These are phyloP conservation scores for Suillus weaverae DNA, from an alignment of 768 basidiomycete species.

Conservation along the genomic window DNA sequence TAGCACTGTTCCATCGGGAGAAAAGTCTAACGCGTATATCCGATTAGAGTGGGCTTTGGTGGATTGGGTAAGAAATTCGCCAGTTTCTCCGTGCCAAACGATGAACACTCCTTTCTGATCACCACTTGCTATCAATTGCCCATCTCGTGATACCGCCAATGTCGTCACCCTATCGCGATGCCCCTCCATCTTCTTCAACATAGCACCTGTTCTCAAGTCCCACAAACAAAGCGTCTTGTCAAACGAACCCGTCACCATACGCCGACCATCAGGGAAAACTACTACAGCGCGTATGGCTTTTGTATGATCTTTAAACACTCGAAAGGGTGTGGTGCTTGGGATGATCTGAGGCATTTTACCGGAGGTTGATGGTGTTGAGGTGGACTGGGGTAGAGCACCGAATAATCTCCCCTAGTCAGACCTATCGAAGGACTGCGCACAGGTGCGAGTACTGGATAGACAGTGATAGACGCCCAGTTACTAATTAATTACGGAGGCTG, in stretches of 20 bases:
- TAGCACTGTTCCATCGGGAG: neutral
- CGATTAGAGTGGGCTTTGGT: neutral
- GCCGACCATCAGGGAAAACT: neutral
- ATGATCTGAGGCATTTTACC: neutral
- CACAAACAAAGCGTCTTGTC: neutral
- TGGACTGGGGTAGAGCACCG: neutral
- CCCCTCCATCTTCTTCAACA: constrained; percentile 23
- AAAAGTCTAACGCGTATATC: neutral
- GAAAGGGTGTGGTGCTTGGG: neutral
- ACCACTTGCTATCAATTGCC: neutral
- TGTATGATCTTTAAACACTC: neutral
- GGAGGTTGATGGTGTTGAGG: neutral
- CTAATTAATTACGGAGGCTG: neutral
- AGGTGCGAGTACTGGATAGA: neutral
- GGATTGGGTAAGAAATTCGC: neutral
- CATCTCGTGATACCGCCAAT: neutral
- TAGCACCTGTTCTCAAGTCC: neutral
- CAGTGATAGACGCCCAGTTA: neutral
- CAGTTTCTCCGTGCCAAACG: neutral
- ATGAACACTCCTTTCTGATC: neutral
- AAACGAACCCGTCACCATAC: neutral
- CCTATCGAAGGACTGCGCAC: neutral
- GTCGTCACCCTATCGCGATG: constrained; percentile 50
- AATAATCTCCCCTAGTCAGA: neutral
- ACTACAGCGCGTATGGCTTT: neutral